A percentile compares a stretch with the other conserved stretches of the same genome.
Evolutionary conservation across 2,329 filamentous ascomycete species (phyloP).

Genomic region (Exophiala spinifera): DNA sequence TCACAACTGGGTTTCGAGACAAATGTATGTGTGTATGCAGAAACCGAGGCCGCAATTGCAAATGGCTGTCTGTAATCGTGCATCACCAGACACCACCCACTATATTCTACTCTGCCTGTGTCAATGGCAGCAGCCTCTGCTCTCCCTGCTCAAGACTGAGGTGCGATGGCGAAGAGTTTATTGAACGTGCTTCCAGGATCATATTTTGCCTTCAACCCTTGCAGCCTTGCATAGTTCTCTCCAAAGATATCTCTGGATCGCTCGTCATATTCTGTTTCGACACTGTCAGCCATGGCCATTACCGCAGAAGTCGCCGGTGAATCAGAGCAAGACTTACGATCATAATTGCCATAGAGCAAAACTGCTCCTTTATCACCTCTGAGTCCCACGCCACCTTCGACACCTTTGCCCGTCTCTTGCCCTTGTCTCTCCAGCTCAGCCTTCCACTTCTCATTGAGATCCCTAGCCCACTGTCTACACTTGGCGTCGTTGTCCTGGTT

Average conservation of each 20-base stretch:
- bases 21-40: too few species aligned
- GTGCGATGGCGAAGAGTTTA: conserved; percentile 40
- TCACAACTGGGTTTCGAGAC: too few species aligned
- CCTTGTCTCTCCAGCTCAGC: conserved; percentile 25
- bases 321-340: conserved; percentile 21
- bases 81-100: too few species aligned
- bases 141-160: conserved; percentile 8
- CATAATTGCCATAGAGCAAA: conserved; percentile 29
- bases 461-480: conserved; percentile 41
- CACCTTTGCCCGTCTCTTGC: conserved; percentile 14
- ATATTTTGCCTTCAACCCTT: conserved; percentile 45
- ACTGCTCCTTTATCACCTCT: conserved; percentile 23
- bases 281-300: neutral
- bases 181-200: conserved; percentile 49
- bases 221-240: conserved; percentile 41
- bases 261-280: conserved; percentile 26
- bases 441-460: conserved; percentile 33
- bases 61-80: too few species aligned
- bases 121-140: neutral
- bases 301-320: neutral
- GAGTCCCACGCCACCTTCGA: conserved; percentile 8
- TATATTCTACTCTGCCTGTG: neutral
- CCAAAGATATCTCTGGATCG: conserved; percentile 43
- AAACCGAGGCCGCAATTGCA: too few species aligned
- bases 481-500: conserved; percentile 38